Base-by-base conservation (phyloP, 495 filamentous ascomycete genomes). In the Penicillium bovifimosum region DNA sequence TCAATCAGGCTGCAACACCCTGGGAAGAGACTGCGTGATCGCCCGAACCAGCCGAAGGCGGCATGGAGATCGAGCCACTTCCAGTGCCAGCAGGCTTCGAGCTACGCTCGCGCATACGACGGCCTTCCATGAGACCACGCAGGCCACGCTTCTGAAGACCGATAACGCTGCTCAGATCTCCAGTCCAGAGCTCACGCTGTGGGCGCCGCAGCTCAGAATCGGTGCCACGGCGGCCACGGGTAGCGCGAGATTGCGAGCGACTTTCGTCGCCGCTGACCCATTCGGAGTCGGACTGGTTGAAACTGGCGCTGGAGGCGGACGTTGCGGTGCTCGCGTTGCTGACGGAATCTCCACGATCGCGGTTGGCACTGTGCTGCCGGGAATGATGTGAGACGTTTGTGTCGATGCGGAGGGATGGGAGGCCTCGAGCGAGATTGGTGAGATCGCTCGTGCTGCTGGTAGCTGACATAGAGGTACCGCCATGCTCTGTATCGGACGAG, bases 91-190 rank as follows among this genome's bases (percentile, higher is more conserved):
- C 47, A 4, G 70, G 68, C 32, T 73, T 75, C 6, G 58, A 56
- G 8, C 77, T 83, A 26, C 86, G 68, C 59, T 93, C 91, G 44
- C 93, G 75, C 74, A 96, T 83, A 47, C 91, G 78, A 32, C 93
- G 75, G 11, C 93, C 93, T 69, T 98, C 93, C 93, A 97, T 96
- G 64, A 98, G 67, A 0, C 93, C 93, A 41, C 91, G 81, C 50
- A 98, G 63, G 0, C 93, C 93, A 31, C 93, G 76, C 73, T 97
- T 98, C 75, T 98, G 93, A 50, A 98, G 60, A 0, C 93, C 93
- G 51, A 98, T 95, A n/a, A 96, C 92, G 44, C 88, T 88, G 67
- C 90, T 95, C 26, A 96, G 59, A 62, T 91, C 85, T 10, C 92
- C 86, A 10, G 74, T 79, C 91, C 91, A 96, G 17, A 92, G 75